Percentiles rank a stretch among this genome's conserved stretches.
These are phyloP conservation scores for Meyerozyma sp. DNA, from an alignment of 1,139 yeast genomes.

Conservation along the genomic window DNA sequence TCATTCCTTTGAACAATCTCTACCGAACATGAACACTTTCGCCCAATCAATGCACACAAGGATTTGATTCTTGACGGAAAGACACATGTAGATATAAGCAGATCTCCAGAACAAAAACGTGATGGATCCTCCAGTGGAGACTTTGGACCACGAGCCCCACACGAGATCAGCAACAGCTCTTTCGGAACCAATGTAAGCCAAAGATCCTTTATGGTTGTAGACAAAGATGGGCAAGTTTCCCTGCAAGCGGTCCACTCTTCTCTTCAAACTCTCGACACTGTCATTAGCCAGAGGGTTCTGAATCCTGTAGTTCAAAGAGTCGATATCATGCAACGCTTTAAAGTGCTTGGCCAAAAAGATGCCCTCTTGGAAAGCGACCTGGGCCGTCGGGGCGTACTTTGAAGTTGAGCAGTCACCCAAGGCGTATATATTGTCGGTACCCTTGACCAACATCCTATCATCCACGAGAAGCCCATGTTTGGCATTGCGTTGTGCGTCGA, in stretches of 20 bases:
- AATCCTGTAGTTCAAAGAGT: constrained; percentile 45
- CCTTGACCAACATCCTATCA: constrained; percentile 77
- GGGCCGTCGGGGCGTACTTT: constrained; percentile 93
- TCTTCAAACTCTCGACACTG: constrained; percentile 34
- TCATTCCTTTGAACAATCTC: constrained; percentile 67
- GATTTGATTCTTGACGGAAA: constrained; percentile 81
- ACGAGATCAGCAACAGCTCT: constrained; percentile 90
- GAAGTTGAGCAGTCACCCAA: constrained; percentile 93
- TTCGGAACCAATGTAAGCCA: constrained; percentile 84
- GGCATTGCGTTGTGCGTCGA: constrained; percentile 81
- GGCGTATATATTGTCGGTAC: constrained; percentile 80
- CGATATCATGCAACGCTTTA: constrained; percentile 64
- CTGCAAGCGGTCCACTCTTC: constrained; percentile 35
- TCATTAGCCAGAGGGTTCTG: constrained; percentile 24
- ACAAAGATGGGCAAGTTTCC: constrained; percentile 53
- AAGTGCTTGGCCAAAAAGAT: constrained; percentile 70
- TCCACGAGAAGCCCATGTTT: constrained; percentile 86
- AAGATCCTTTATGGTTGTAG: constrained; percentile 66
- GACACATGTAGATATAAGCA: constrained; percentile 88
- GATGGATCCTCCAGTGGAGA: constrained; percentile 77
- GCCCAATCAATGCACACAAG: constrained; percentile 84
- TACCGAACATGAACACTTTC: constrained; percentile 81
- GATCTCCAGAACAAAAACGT: constrained; percentile 94
- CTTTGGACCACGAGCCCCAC: constrained; percentile 81
- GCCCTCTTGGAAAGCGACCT: constrained; percentile 96